Conservation (phyloP, 164 flowering plant species). For the Protea cynaroides region DNA sequence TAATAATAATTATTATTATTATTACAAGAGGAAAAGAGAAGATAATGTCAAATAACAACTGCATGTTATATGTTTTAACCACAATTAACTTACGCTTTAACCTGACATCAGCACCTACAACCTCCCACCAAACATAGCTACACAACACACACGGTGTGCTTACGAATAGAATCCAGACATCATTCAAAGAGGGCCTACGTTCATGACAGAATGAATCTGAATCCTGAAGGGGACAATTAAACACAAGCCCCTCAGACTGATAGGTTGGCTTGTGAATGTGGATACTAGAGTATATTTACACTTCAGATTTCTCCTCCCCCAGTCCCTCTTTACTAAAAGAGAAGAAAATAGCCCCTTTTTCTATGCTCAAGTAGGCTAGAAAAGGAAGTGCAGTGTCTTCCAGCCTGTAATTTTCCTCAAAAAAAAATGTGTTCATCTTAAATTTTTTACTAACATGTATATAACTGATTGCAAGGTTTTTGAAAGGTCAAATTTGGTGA, state of each 20-base stretch:
- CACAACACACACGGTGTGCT: neutral
- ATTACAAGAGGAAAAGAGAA: neutral
- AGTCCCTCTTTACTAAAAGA: too few species aligned
- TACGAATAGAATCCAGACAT: neutral
- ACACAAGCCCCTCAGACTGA: neutral
- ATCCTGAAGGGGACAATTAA: neutral
- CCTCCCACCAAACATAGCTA: neutral
- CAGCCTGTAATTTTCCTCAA: too few species aligned
- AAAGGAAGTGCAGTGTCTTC: too few species aligned
- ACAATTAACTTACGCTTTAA: neutral
- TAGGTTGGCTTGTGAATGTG: constrained; percentile 29
- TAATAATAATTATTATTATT: too few species aligned
- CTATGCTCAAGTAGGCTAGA: too few species aligned
- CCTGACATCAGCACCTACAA: neutral
- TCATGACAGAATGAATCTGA: neutral
- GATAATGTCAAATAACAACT: neutral
- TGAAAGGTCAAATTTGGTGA: neutral
- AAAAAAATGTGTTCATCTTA: too few species aligned
- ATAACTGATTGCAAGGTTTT: too few species aligned
- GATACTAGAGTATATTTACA: neutral
- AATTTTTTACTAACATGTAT: too few species aligned
- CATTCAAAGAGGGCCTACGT: neutral
- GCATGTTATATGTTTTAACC: neutral
- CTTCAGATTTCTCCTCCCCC: too few species aligned
- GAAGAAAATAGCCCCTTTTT: too few species aligned